phyloP scores from a whole-genome alignment of 2,329 filamentous ascomycete species.

The Pezicula rhizophila region DNA sequence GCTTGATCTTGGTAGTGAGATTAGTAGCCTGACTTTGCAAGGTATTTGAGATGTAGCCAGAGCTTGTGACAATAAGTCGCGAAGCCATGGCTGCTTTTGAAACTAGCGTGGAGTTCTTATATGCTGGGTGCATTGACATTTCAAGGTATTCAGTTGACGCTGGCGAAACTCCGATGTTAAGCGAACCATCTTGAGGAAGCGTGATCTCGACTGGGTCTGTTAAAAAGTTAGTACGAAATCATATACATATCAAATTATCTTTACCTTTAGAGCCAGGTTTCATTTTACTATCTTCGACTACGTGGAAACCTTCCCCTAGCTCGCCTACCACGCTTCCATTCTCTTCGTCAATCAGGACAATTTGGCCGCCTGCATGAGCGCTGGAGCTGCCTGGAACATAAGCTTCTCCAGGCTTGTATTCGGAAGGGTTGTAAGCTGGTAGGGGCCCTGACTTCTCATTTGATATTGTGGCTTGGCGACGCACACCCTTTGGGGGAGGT shows the following conservation, averaged over 20 bases:
- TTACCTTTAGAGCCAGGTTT: constrained; percentile 87
- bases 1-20: constrained; percentile 76
- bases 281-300: constrained; percentile 70
- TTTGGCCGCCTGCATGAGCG: constrained; percentile 60
- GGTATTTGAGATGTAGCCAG: constrained; percentile 70
- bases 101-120: constrained; percentile 79
- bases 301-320: constrained; percentile 72
- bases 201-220: constrained; percentile 74
- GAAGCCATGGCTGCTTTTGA: constrained; percentile 84
- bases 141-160: constrained; percentile 66
- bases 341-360: constrained; percentile 91
- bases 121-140: constrained; percentile 81
- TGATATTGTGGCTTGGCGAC: constrained; percentile 23
- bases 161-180: constrained; percentile 62
- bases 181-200: constrained; percentile 60
- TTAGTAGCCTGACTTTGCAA: constrained; percentile 71
- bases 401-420: constrained; percentile 73
- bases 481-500: constrained; percentile 39
- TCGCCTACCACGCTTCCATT: constrained; percentile 94
- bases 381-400: constrained; percentile 62
- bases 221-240: background rate
- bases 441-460: constrained; percentile 26
- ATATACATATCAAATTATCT: constrained; percentile 15
- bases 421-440: constrained; percentile 72
- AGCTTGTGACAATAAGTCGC: constrained; percentile 84